Evolutionary conservation across 2,329 filamentous ascomycete genomes (phyloP), one percentile per base, ranked within the genome.

Genomic region (Geosmithia putterillii): DNA sequence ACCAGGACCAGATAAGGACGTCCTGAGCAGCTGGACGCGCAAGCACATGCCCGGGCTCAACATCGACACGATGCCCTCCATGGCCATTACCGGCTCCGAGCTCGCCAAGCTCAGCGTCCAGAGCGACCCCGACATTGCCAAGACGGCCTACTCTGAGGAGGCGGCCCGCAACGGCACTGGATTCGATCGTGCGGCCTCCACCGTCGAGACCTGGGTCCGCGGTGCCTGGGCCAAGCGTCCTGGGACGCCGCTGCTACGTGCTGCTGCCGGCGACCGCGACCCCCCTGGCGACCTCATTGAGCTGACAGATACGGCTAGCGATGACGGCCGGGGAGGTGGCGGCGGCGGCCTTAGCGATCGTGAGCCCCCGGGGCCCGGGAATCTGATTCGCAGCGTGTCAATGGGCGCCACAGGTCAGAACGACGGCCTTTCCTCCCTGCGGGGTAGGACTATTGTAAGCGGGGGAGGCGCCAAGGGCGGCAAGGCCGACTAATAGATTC

Each of bases 151-250:
- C 51, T n/a, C n/a, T n/a, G 65, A 71, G 50, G 63, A 73, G 70
- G 17, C 59, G 67, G 38, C 63, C 71, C 45, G 52, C 62, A 17
- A 45, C 57, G 70, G 71, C 14, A 69, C 62, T 3, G 69, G 73
- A 1, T 66, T 96, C 3, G 88, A 95, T 54, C 85, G 89, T 49
- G 81, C 94, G 9, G 88, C 89, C 1, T 83, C 86, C 6, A 83
- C 84, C 2, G 81, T 96, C 23, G 92, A 96, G 63, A 83, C 81
- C 1, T 98, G 92, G 88, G 70, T 96, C 46, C 74, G 89, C 47
- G 86, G 87, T 48, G 80, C 94, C 34, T 86, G 87, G 46, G 69
- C 73, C 6, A 81, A 81, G 54, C 70, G 74, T 4, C 70, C 73
- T 1, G 61, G 62, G 18, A 74, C 73, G n/a, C 72, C 73, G 2